Evolutionary conservation across 106 monocot species (phyloP).

Genomic region (Hemerocallis citrina): DNA sequence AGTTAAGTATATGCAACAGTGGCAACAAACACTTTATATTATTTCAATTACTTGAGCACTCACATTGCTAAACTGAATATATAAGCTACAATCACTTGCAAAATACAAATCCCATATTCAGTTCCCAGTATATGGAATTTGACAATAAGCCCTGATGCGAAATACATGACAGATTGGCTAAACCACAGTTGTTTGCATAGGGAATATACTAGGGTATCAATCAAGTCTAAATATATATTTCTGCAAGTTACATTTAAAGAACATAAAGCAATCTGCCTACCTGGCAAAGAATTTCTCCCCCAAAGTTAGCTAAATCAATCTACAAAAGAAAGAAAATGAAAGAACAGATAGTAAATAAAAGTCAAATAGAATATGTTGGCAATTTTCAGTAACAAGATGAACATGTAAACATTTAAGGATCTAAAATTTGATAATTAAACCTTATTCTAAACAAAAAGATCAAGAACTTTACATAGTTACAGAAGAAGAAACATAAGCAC

Average conservation of each 20-base stretch:
- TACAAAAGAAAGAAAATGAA: slow-evolving; percentile 23
- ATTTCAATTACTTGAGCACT: no score
- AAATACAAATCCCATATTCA: no score
- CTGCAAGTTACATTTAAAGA: background rate
- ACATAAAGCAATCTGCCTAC: slow-evolving; percentile 18
- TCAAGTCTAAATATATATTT: background rate
- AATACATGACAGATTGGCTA: background rate
- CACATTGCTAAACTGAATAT: no score
- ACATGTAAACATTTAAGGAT: background rate
- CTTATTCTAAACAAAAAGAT: background rate
- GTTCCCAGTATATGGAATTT: background rate
- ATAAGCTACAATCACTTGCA: background rate
- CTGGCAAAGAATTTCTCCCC: slow-evolving; percentile 92
- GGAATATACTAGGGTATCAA: background rate
- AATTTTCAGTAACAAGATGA: background rate
- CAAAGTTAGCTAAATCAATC: slow-evolving; percentile 85
- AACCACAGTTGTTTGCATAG: background rate
- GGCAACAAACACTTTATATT: no score
- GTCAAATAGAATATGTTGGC: background rate
- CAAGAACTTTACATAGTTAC: background rate
- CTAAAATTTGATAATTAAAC: background rate
- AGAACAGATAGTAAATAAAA: background rate
- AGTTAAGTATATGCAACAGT: no score
- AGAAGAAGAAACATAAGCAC: background rate
- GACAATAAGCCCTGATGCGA: background rate